phyloP scores from a whole-genome alignment of 768 basidiomycete genomes.

The Leucocoprinus sp. region DNA sequence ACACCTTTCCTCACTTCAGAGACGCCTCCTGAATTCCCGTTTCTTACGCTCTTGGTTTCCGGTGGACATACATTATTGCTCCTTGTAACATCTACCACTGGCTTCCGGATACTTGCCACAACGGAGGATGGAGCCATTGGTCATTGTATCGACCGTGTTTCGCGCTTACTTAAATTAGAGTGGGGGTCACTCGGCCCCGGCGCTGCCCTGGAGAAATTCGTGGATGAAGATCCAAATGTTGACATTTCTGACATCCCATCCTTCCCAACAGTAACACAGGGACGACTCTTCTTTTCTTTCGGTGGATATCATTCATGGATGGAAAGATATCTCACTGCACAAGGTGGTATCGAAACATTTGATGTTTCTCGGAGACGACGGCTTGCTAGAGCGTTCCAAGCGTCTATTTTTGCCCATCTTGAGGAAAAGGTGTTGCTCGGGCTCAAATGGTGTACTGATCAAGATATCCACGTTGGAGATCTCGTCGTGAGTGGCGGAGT shows the following conservation, averaged over 20 bases:
- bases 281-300: constrained; percentile 68
- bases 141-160: constrained; percentile 76
- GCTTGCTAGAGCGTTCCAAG: constrained; percentile 68
- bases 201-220: constrained; percentile 73
- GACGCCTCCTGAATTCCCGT: constrained; percentile 61
- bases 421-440: constrained; percentile 64
- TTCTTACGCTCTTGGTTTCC: constrained; percentile 80
- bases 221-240: constrained; percentile 27
- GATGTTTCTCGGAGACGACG: constrained; percentile 31
- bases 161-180: constrained; percentile 57
- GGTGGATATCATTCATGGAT: constrained; percentile 67
- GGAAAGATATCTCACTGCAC: constrained; percentile 43
- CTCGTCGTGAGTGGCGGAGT: constrained; percentile 91
- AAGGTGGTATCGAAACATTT: constrained; percentile 34
- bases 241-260: constrained; percentile 25
- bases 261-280: constrained; percentile 41
- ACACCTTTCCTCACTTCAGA: constrained; percentile 61
- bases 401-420: constrained; percentile 61
- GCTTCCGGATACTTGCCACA: constrained; percentile 65
- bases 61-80: constrained; percentile 94
- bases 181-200: constrained; percentile 64
- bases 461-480: constrained; percentile 39
- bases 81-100: constrained; percentile 49
- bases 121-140: constrained; percentile 74
- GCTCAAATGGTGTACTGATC: constrained; percentile 31